A percentile compares a stretch with the other conserved stretches of the same genome.
These are phyloP conservation scores for Mitragyna speciosa DNA, from an alignment of 257 asterid species.

Conservation along the genomic window DNA sequence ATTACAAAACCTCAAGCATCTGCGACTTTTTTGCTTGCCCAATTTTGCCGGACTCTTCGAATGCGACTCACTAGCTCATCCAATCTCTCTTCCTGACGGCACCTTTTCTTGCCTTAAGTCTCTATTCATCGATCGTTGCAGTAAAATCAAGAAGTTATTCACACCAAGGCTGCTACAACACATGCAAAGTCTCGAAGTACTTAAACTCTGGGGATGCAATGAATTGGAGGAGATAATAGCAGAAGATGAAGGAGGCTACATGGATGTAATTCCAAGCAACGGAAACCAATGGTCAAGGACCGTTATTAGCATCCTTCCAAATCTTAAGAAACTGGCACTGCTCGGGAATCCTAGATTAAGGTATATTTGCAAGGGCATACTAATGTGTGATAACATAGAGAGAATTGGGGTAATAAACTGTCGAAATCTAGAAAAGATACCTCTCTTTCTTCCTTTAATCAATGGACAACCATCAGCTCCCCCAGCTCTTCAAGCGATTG, in stretches of 20 bases:
- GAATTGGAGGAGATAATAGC: constrained; percentile 20
- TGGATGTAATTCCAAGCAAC: not conserved
- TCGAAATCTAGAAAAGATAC: too few relatives aligned
- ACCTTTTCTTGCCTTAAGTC: constrained; percentile 17
- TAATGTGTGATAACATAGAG: too few relatives aligned
- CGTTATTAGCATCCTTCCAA: too few relatives aligned
- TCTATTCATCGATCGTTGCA: not conserved
- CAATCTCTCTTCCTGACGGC: not conserved
- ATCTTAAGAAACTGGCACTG: too few relatives aligned
- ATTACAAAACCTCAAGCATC: constrained; percentile 9
- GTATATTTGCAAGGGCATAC: too few relatives aligned
- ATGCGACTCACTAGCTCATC: not conserved
- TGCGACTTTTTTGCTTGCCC: constrained; percentile 11
- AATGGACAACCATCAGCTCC: too few relatives aligned
- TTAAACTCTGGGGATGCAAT: not conserved
- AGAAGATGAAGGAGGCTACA: not conserved
- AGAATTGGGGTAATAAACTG: too few relatives aligned
- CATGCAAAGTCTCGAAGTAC: constrained; percentile 9
- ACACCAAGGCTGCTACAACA: constrained; percentile 3
- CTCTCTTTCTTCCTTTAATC: too few relatives aligned
- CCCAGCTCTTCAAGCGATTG: too few relatives aligned
- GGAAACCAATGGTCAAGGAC: too few relatives aligned
- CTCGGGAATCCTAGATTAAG: too few relatives aligned
- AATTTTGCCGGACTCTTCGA: not conserved
- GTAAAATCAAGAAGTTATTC: constrained; percentile 8